Percentiles rank a stretch among this genome's conserved stretches.
Conservation (phyloP, 768 basidiomycete genomes). For the Rhodotorula kratochvilovae region DNA sequence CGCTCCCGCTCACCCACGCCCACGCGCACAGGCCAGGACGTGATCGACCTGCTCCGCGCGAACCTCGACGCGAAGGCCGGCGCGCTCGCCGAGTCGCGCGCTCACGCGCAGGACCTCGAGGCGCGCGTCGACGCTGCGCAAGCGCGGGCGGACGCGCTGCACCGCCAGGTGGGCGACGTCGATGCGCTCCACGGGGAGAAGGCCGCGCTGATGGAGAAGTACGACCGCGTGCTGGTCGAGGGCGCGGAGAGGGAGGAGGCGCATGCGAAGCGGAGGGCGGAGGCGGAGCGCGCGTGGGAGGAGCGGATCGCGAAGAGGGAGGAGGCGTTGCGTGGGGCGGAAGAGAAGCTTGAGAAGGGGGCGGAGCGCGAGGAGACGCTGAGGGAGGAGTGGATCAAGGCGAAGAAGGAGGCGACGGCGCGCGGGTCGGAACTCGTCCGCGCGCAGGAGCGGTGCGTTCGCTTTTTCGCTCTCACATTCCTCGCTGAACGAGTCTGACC, state of each 20-base stretch:
- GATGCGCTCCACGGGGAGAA: neutral
- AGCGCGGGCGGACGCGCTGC: neutral
- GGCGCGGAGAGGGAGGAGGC: neutral
- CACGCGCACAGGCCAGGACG: constrained; percentile 4
- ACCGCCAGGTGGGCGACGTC: neutral
- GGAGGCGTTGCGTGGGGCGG: neutral
- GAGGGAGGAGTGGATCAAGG: neutral
- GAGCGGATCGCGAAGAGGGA: neutral
- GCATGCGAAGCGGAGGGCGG: neutral
- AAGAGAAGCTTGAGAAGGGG: neutral
- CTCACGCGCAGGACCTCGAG: neutral
- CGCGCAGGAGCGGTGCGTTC: neutral
- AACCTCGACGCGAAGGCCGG: constrained; percentile 23
- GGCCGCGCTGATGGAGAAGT: neutral
- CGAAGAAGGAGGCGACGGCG: neutral
- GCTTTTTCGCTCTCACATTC: too few species aligned
- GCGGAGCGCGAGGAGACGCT: neutral
- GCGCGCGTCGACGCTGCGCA: neutral
- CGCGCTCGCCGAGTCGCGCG: constrained; percentile 15
- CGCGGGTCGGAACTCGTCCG: neutral
- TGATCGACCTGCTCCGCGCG: constrained; percentile 14
- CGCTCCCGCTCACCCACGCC: too few species aligned
- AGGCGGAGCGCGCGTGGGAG: neutral
- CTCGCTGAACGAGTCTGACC: neutral
- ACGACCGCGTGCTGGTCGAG: neutral